phyloP scores from a whole-genome alignment of 768 basidiomycete species.

The Auricularia heimuer region DNA sequence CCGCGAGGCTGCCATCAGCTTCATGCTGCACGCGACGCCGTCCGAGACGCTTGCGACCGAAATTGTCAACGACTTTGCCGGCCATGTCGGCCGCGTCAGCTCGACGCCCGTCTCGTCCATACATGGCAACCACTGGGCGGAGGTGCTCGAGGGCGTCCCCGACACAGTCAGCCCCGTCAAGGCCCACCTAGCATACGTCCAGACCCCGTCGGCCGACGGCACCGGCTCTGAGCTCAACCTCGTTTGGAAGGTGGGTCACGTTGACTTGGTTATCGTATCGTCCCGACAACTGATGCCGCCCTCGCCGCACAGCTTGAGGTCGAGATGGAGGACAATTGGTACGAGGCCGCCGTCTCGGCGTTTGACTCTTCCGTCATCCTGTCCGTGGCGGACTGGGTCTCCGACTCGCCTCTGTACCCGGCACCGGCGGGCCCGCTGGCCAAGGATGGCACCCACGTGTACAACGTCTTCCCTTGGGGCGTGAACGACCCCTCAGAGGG shows the following conservation, averaged over 20 bases:
- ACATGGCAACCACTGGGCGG: constrained; percentile 28
- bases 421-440: constrained; percentile 24
- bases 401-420: constrained; percentile 41
- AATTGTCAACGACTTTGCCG: constrained; percentile 40
- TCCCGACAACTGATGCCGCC: not conserved
- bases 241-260: constrained; percentile 64
- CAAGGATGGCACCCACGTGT: constrained; percentile 26
- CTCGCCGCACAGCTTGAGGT: constrained; percentile 57
- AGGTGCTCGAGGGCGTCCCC: constrained; percentile 52
- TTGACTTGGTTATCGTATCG: not conserved
- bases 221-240: constrained; percentile 48
- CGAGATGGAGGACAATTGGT: constrained; percentile 94
- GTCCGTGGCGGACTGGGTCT: constrained; percentile 91
- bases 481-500: constrained; percentile 77
- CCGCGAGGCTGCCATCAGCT: constrained; percentile 56
- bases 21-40: constrained; percentile 69
- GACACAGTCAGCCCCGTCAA: constrained; percentile 75
- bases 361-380: constrained; percentile 67
- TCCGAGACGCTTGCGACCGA: constrained; percentile 35
- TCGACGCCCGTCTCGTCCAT: constrained; percentile 38
- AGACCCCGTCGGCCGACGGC: constrained; percentile 58
- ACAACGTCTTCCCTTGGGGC: constrained; percentile 73
- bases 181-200: constrained; percentile 68
- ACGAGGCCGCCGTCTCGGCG: constrained; percentile 78
- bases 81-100: constrained; percentile 42